Percentiles rank a stretch among this genome's conserved stretches.
Conservation (phyloP, 1,284 basidiomycete genomes). For the Serendipita sp. region DNA sequence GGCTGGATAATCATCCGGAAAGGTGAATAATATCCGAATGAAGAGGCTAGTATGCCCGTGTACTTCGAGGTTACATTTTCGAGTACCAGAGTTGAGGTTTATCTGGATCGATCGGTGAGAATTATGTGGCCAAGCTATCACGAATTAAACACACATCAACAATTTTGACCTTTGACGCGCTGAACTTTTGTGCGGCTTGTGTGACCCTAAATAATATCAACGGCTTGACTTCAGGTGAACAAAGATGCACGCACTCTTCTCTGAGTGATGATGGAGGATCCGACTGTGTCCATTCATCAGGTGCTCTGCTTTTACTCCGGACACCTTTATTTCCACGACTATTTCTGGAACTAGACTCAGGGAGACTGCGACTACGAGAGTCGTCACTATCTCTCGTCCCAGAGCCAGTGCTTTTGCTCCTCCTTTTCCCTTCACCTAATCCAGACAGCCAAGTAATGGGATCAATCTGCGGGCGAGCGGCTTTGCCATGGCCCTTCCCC, state of each 20-base stretch:
- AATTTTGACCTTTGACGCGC: neutral
- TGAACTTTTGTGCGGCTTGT: neutral
- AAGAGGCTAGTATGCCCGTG: constrained; percentile 86
- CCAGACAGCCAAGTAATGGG: neutral
- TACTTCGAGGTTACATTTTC: constrained; percentile 74
- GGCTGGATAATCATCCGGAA: constrained; percentile 73
- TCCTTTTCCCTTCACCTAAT: neutral
- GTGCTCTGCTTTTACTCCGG: neutral
- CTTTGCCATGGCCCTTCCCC: neutral
- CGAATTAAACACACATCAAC: neutral
- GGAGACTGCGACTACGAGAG: neutral
- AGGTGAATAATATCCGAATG: constrained; percentile 81
- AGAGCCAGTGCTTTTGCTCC: neutral
- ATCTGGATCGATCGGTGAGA: constrained; percentile 9
- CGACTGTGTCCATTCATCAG: neutral
- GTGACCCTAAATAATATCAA: neutral
- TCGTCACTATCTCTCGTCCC: neutral
- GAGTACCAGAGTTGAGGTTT: constrained; percentile 14
- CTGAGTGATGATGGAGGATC: neutral
- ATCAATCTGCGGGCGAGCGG: neutral
- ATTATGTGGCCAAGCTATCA: neutral
- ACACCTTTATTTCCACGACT: neutral
- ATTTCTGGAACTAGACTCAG: neutral
- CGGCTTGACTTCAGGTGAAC: neutral
- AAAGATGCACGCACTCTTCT: neutral